These are phyloP conservation scores for Podila epigama DNA, from an alignment of 192 early-diverging fungal species.

Conservation along the genomic window DNA sequence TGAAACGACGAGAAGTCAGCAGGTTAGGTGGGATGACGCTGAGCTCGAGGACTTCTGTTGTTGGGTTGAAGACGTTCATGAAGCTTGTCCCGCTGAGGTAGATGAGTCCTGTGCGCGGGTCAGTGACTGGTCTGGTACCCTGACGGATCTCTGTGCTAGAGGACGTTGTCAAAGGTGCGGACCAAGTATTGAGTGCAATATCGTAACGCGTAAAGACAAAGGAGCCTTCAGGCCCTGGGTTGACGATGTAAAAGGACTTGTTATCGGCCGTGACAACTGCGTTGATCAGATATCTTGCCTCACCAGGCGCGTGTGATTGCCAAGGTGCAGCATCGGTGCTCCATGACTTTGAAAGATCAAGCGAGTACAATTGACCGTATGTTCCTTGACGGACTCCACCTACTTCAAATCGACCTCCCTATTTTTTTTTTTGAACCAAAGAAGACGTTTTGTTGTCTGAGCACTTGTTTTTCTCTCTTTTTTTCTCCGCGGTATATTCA, in stretches of 20 bases:
- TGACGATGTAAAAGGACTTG: slow-evolving; percentile 4
- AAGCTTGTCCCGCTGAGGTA: slow-evolving; percentile 10
- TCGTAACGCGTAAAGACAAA: background rate
- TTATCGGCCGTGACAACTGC: slow-evolving; percentile 15
- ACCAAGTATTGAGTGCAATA: slow-evolving; percentile 15
- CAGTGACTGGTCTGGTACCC: slow-evolving; percentile 11
- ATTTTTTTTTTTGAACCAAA: too few relatives aligned
- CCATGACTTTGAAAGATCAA: slow-evolving; percentile 25
- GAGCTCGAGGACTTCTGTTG: background rate
- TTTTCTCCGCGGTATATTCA: too few relatives aligned
- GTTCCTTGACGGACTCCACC: background rate
- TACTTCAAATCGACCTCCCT: background rate
- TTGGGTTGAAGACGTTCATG: slow-evolving; percentile 20
- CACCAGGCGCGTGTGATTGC: background rate
- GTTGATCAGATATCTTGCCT: background rate
- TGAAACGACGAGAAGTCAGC: slow-evolving; percentile 4
- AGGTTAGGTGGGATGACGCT: slow-evolving; percentile 1
- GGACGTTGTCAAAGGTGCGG: background rate
- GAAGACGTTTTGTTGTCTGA: too few relatives aligned
- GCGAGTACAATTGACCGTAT: slow-evolving; percentile 5
- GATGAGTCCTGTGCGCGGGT: slow-evolving; percentile 4
- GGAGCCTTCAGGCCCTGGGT: background rate
- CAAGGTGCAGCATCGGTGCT: slow-evolving; percentile 1
- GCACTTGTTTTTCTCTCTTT: too few relatives aligned
- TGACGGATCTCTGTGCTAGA: slow-evolving; percentile 6